Evolutionary conservation across 2,329 filamentous ascomycete species (phyloP).

Genomic region (Neonectria coccinea): DNA sequence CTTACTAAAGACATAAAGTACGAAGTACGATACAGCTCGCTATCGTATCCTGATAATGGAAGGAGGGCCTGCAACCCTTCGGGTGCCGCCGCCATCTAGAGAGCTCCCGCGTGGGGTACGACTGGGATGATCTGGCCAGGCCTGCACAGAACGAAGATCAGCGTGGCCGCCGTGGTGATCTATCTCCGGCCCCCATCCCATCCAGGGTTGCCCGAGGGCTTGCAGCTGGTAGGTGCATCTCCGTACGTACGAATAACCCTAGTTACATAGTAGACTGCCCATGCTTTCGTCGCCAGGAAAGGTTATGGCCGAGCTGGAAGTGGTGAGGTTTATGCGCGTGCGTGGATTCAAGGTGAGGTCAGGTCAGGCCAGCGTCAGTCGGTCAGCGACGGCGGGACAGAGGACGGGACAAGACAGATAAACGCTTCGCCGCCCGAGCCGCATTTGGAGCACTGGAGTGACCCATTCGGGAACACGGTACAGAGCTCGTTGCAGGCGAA

Average conservation of each 20-base stretch:
- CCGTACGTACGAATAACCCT: neutral
- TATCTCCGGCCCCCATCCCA: neutral
- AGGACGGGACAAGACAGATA: neutral
- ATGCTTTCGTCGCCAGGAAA: slow-evolving; percentile 2
- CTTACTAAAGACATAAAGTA: too few relatives aligned
- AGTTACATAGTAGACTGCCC: too few relatives aligned
- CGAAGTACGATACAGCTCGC: neutral
- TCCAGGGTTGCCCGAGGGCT: slow-evolving; percentile 1
- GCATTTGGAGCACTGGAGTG: slow-evolving; percentile 4
- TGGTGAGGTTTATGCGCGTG: slow-evolving; percentile 17
- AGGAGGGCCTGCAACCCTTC: slow-evolving; percentile 2
- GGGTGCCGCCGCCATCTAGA: slow-evolving; percentile 18
- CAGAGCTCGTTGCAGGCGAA: neutral
- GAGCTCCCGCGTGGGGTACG: slow-evolving; percentile 24
- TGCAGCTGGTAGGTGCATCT: slow-evolving; percentile 18
- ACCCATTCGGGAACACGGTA: neutral
- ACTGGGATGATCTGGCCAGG: slow-evolving; percentile 1
- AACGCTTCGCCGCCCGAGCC: slow-evolving; percentile 4
- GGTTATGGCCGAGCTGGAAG: slow-evolving; percentile 13
- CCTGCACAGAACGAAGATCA: slow-evolving; percentile 5
- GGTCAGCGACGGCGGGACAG: slow-evolving; percentile 1
- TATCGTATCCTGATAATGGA: neutral
- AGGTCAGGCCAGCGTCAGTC: slow-evolving; percentile 16
- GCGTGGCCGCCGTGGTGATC: slow-evolving; percentile 19
- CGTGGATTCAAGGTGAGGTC: slow-evolving; percentile 18